Evolutionary conservation across 139 green algal species (phyloP).

Genomic region (Chlamydomonas asymmetrica): DNA sequence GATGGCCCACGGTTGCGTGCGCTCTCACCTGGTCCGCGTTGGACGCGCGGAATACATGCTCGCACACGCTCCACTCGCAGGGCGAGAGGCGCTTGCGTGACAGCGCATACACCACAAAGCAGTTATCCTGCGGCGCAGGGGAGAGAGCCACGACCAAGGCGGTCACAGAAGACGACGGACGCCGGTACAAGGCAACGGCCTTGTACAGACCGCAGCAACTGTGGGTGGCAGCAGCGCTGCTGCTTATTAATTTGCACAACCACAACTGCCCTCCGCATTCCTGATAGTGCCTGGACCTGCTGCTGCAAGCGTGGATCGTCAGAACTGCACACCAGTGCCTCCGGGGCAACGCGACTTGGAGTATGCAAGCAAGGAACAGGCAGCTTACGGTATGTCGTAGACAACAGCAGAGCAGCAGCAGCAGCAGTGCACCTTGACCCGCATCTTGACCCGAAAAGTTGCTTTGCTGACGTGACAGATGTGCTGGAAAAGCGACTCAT

Average conservation of each 20-base stretch:
- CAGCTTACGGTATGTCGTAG: too few relatives aligned
- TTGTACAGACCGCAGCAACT: background rate
- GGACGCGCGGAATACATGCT: conserved; percentile 31
- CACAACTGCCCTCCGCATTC: background rate
- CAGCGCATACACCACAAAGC: conserved; percentile 52
- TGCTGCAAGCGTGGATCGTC: too few relatives aligned
- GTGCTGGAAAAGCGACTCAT: background rate
- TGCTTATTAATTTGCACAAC: background rate
- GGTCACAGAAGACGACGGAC: background rate
- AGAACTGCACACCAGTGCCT: too few relatives aligned
- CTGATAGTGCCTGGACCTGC: background rate
- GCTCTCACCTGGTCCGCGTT: conserved; percentile 28
- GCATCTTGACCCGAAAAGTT: background rate
- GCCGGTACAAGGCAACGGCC: background rate
- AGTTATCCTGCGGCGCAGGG: conserved; percentile 30
- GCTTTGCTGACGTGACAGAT: background rate
- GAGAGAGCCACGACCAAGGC: background rate
- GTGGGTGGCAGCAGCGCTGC: background rate
- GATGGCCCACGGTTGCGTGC: background rate
- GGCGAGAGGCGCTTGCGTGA: conserved; percentile 7
- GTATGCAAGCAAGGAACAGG: too few relatives aligned
- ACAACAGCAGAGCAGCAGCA: too few relatives aligned
- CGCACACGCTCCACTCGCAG: conserved; percentile 39
- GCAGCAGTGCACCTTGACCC: too few relatives aligned
- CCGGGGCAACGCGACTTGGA: too few relatives aligned